Evolutionary conservation across 768 basidiomycete genomes (phyloP), one percentile per base, ranked within the genome.

Genomic region (Dacryopinax primogenitus): DNA sequence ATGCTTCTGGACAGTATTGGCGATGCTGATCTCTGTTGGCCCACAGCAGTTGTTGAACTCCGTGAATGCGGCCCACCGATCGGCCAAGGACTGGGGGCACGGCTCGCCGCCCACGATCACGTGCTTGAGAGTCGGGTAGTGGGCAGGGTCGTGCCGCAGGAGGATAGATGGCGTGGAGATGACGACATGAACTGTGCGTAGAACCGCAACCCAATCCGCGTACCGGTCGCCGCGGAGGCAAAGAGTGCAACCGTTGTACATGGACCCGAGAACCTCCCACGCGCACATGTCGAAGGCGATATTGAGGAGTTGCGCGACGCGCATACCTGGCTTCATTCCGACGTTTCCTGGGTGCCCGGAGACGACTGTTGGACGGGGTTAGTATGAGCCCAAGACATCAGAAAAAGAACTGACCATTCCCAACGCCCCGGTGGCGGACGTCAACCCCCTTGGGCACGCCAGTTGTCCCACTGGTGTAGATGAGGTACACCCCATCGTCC

Each of bases 211-310:
- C 83, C 83, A 84, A 64, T 83, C 79, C 33, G 76, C 77, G 3
- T 76, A 78, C 1, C 77, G 76, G 66, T 81, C 80, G 6, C 83
- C 83, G 11, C 83, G 78, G 12, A 83, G 73, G 69, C 80, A 81
- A 7, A 84, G 76, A 0, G 82, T 83, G 58, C 78, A 77, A 0
- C 82, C 83, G 65, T 83, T 83, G 69, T 73, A 77, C 63, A 84
- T 71, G 11, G 78, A 76, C 3, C 81, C 81, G 18, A 84, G 75
- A 32, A 81, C 79, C 70, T 84, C 83, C 84, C 84, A 86, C 21
- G 82, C 83, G 44, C 81, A 82, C 83, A 86, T 84, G 68, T 86
- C 84, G 70, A 85, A 86, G 2, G 83, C 80, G 45, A 86, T 80
- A 67, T 85, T 84, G 73, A 86, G 78, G 26, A 85, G 74, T 68